Percentiles rank a stretch among this genome's conserved stretches.
These are phyloP conservation scores for Cystofilobasidium bisporidii DNA, from an alignment of 768 basidiomycete species.

Conservation along the genomic window DNA sequence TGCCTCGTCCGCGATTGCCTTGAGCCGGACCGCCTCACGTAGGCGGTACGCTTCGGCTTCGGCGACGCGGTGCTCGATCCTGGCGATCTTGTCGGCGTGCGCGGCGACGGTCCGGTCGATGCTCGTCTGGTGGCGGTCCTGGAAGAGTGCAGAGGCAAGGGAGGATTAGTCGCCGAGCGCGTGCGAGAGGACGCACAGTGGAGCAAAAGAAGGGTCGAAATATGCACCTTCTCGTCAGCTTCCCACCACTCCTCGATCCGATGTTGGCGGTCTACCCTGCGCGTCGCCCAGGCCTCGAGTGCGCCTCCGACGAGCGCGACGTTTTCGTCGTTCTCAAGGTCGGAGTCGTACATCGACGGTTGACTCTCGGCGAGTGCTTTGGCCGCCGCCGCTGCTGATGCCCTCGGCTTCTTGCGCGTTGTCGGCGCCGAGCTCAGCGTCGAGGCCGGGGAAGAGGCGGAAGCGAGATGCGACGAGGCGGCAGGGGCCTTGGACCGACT, in stretches of 20 bases:
- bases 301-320: not conserved
- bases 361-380: not conserved
- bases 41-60: not conserved
- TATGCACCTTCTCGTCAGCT: not conserved
- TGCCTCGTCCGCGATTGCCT: conserved; percentile 1
- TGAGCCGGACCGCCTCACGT: not conserved
- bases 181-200: not conserved
- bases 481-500: not conserved
- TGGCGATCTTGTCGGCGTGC: not conserved
- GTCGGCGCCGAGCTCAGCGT: not conserved
- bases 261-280: not conserved
- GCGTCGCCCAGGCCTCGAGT: not conserved
- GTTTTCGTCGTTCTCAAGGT: not conserved
- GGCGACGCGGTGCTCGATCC: not conserved
- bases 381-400: not conserved
- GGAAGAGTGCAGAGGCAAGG: not conserved
- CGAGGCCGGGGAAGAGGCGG: not conserved
- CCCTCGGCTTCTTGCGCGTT: not conserved
- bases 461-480: not conserved
- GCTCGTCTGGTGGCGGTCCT: not conserved
- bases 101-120: not conserved
- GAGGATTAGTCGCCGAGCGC: not conserved
- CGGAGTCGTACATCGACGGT: not conserved
- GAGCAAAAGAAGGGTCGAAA: too few relatives aligned
- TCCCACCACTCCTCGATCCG: not conserved